Percentiles rank a stretch among this genome's conserved stretches.
Conservation (phyloP, 768 basidiomycete genomes). For the Jaapia argillacea region DNA sequence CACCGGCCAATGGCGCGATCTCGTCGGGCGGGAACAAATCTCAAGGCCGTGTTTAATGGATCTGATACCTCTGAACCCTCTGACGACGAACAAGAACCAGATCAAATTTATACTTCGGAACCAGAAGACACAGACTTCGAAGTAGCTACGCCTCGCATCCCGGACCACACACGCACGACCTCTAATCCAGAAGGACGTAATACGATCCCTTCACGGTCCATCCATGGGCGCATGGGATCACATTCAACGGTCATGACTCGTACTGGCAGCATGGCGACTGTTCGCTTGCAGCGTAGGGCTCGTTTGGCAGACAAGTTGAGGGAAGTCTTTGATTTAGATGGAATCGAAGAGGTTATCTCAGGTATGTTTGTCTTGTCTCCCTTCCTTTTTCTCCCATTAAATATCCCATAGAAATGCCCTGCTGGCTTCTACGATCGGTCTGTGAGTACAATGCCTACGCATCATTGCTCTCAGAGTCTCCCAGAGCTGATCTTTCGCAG, state of each 20-base stretch:
- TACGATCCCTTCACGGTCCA: background rate
- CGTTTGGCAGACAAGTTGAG: slow-evolving; percentile 81
- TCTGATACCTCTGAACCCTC: background rate
- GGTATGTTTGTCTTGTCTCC: too few species aligned
- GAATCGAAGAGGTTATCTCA: slow-evolving; percentile 77
- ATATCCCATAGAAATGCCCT: slow-evolving; percentile 65
- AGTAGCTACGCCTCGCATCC: slow-evolving; percentile 5
- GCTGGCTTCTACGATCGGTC: slow-evolving; percentile 86
- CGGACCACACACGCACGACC: background rate
- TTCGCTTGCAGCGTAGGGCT: slow-evolving; percentile 55
- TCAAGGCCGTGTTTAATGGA: background rate
- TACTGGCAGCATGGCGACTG: slow-evolving; percentile 61
- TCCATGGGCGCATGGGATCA: background rate
- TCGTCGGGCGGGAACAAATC: background rate
- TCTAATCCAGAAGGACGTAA: too few species aligned
- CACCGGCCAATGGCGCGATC: slow-evolving; percentile 53
- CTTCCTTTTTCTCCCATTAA: slow-evolving; percentile 5
- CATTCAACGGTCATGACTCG: background rate
- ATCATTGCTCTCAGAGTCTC: background rate
- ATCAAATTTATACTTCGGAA: slow-evolving; percentile 1
- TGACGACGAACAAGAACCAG: background rate
- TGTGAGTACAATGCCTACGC: too few species aligned
- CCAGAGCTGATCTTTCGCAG: slow-evolving; percentile 25
- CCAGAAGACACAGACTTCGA: slow-evolving; percentile 13
- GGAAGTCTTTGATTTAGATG: slow-evolving; percentile 78